phyloP scores from a whole-genome alignment of 257 asterid species.

The Solanum piurae region DNA sequence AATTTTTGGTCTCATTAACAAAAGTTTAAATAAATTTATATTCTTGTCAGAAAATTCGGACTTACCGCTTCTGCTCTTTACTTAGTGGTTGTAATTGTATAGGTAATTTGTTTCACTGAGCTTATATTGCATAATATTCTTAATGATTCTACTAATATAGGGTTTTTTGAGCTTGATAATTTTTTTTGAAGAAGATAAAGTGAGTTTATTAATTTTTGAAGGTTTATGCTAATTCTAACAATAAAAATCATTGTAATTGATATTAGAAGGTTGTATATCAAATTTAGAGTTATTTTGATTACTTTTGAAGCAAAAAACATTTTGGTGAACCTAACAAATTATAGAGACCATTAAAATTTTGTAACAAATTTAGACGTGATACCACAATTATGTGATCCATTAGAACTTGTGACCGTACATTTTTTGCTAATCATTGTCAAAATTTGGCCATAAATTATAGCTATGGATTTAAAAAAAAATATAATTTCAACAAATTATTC shows the following conservation, averaged over 20 bases:
- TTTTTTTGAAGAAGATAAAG: not conserved
- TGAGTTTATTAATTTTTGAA: not conserved
- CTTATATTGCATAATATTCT: not conserved
- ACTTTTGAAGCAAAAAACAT: not conserved
- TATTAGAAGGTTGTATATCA: not conserved
- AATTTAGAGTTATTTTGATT: not conserved
- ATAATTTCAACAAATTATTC: not conserved
- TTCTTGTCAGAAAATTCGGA: not conserved
- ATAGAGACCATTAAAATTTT: not conserved
- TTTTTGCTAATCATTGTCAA: not conserved
- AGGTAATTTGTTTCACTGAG: not conserved
- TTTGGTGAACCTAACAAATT: not conserved
- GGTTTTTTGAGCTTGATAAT: not conserved
- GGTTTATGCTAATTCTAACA: not conserved
- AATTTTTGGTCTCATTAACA: not conserved
- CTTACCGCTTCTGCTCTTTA: not conserved
- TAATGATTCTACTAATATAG: not conserved
- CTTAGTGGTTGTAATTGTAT: not conserved
- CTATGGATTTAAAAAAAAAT: too few species aligned
- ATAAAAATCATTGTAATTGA: not conserved
- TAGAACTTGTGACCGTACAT: too few species aligned
- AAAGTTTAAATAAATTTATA: not conserved
- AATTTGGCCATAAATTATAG: not conserved
- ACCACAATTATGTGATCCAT: too few species aligned
- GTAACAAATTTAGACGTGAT: not conserved